phyloP scores from a whole-genome alignment of 1,284 basidiomycete genomes.

The Marasmius sp. region DNA sequence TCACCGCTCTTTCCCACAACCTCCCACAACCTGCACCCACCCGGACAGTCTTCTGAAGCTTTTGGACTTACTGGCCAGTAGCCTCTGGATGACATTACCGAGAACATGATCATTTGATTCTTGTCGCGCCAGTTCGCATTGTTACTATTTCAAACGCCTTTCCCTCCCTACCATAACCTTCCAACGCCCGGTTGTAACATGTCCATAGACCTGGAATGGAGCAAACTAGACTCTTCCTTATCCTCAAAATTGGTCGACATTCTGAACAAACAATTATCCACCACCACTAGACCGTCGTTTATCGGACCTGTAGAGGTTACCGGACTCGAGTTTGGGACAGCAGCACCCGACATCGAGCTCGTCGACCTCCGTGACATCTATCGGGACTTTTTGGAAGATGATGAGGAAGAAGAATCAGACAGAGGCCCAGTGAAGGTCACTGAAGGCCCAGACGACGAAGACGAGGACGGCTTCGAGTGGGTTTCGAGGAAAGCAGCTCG shows the following conservation, averaged over 20 bases:
- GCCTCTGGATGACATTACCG: too few species aligned
- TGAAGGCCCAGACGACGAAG: conserved; percentile 52
- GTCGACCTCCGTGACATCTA: conserved; percentile 93
- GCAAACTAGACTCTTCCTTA: conserved; percentile 69
- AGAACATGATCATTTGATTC: background rate
- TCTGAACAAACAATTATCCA: conserved; percentile 80
- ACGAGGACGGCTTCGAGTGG: conserved; percentile 78
- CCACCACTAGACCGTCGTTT: conserved; percentile 81
- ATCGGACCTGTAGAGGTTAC: conserved; percentile 89
- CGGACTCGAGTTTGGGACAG: conserved; percentile 84
- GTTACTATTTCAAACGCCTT: too few species aligned
- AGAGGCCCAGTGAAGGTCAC: conserved; percentile 52
- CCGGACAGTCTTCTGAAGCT: too few species aligned
- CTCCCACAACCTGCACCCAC: too few species aligned
- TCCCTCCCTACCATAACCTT: too few species aligned
- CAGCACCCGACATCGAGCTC: conserved; percentile 84
- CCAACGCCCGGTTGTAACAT: conserved; percentile 31
- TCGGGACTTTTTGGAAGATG: conserved; percentile 87
- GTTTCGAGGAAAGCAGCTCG: conserved; percentile 64
- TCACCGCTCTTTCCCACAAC: too few species aligned
- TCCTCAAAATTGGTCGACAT: conserved; percentile 70
- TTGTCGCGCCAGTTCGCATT: background rate
- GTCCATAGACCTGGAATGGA: conserved; percentile 84
- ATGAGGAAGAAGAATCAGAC: conserved; percentile 60
- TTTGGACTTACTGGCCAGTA: too few species aligned